phyloP scores from a whole-genome alignment of 1,139 yeast species.

The Blastobotrys arbuscula region DNA sequence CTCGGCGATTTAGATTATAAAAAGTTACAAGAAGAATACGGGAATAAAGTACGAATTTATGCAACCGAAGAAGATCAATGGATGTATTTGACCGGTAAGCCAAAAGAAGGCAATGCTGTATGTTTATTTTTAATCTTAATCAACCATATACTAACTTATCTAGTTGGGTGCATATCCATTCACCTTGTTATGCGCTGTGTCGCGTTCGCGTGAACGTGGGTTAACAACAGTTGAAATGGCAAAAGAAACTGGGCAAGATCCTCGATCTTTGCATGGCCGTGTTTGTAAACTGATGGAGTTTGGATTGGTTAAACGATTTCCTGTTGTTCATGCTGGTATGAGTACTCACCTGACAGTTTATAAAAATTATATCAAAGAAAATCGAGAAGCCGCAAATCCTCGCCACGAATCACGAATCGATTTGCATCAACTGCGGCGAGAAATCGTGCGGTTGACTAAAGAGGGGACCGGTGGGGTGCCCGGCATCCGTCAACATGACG shows the following conservation, averaged over 20 bases:
- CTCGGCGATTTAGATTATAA: constrained; percentile 13
- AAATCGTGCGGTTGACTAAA: constrained; percentile 37
- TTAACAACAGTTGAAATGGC: constrained; percentile 35
- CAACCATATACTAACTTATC: not conserved
- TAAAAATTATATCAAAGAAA: constrained; percentile 24
- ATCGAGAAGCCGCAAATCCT: constrained; percentile 17
- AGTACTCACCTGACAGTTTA: constrained; percentile 33
- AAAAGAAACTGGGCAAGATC: constrained; percentile 36
- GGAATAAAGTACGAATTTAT: constrained; percentile 25
- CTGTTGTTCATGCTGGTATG: constrained; percentile 30
- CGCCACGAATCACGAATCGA: constrained; percentile 29
- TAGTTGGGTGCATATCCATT: constrained; percentile 34
- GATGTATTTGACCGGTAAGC: constrained; percentile 34
- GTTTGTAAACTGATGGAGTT: constrained; percentile 29
- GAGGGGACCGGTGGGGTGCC: constrained; percentile 38
- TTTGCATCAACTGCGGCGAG: constrained; percentile 35
- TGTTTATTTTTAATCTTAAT: constrained; percentile 4
- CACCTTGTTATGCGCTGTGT: constrained; percentile 34
- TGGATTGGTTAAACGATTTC: constrained; percentile 33
- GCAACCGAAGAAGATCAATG: constrained; percentile 36
- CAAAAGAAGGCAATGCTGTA: constrained; percentile 27
- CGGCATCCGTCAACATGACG: constrained; percentile 59
- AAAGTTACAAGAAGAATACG: constrained; percentile 19
- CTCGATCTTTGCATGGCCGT: constrained; percentile 37
- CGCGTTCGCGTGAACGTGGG: constrained; percentile 34